Percentiles rank a stretch among this genome's conserved stretches.
phyloP scores from a whole-genome alignment of 176 grass and related monocot genomes.

The Metroxylon sagu region DNA sequence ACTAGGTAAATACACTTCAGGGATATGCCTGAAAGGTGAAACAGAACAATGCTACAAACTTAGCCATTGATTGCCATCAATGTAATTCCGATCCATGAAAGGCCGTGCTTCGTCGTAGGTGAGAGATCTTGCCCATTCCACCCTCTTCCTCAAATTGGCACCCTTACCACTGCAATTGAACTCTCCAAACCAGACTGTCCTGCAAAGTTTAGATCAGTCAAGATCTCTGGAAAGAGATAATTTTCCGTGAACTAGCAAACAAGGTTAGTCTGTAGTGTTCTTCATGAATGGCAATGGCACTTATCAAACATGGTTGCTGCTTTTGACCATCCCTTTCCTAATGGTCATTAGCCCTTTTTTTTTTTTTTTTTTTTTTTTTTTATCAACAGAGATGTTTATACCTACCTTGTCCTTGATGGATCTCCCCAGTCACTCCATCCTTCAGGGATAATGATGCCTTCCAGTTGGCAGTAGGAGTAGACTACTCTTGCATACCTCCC shows the following conservation, averaged over 20 bases:
- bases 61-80: slow-evolving; percentile 81
- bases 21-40: too few relatives aligned
- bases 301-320: too few relatives aligned
- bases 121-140: slow-evolving; percentile 69
- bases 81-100: slow-evolving; percentile 56
- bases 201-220: slow-evolving; percentile 4
- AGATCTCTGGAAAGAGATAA: too few relatives aligned
- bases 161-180: slow-evolving; percentile 67
- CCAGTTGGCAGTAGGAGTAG: slow-evolving; percentile 68
- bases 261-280: too few relatives aligned
- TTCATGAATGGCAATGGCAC: too few relatives aligned
- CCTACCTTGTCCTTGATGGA: slow-evolving; percentile 54
- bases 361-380: neutral
- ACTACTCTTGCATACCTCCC: slow-evolving; percentile 66
- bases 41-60: slow-evolving; percentile 40
- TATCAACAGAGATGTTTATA: neutral
- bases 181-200: slow-evolving; percentile 71
- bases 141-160: slow-evolving; percentile 43
- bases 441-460: slow-evolving; percentile 65
- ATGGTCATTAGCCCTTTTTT: neutral
- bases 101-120: slow-evolving; percentile 61
- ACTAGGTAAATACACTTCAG: too few relatives aligned
- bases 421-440: slow-evolving; percentile 94
- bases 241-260: too few relatives aligned
- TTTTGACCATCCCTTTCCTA: too few relatives aligned